Evolutionary conservation across 2,329 filamentous ascomycete species (phyloP), one percentile per base, ranked within the genome.

Genomic region (Epichloe aotearoae): DNA sequence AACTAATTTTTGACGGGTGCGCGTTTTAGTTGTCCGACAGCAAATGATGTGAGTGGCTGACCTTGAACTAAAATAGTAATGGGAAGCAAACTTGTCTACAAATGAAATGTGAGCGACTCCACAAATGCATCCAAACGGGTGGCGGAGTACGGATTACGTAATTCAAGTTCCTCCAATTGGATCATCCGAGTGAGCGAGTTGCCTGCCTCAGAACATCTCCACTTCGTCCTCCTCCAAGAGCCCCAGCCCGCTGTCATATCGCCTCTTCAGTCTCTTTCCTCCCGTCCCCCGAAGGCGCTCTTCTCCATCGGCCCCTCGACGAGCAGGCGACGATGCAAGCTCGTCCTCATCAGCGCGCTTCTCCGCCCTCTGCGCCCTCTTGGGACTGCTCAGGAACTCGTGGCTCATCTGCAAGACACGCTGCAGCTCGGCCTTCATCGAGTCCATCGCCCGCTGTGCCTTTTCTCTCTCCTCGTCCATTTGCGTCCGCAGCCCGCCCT

Each of bases 161-260:
- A 30, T 30, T 30, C 26, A 8, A 30, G 8, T 30, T 30, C 26
- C 8, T 30, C 26, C 26, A 10, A 10, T 30, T 30, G 26, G 26
- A 30, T 30, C 26, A 30, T 30, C 26, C 26, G 26, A 30, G 26
- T 30, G 26, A 30, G 26, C 26, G 23, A 26, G 23, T 26, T 26
- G 23, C 23, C 23, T 8, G 26, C 26, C 26, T 30, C 26, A 11
- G 26, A 30, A 30, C 8, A 30, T 11, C 11, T 67, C 66, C 17
- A 67, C 62, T 50, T 73, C 72, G 37, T 78, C 75, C 58, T 80
- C 76, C 30, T 77, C 75, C 60, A 79, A 55, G 23, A 81, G 65
- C 0, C 75, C 76, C 47, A 81, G 58, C 0, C 77, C 78, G 50
- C 75, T 79, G 59, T 81, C 77, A 55, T 73, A 70, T 52, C 70